Evolutionary conservation across 1,139 yeast species (phyloP).

Genomic region (Meyerozyma smithsonii): DNA sequence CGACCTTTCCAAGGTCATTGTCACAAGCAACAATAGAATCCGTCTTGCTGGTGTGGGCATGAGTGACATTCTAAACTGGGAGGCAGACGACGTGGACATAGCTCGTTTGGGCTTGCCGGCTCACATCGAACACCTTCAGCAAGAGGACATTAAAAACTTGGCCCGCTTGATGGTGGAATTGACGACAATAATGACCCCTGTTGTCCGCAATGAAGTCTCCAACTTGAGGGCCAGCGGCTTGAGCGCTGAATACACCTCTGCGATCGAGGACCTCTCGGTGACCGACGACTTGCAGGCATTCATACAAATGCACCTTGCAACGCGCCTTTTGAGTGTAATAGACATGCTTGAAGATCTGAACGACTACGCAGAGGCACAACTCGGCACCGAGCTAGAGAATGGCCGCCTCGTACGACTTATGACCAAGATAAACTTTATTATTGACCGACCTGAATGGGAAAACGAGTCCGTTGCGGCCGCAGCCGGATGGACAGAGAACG

Average conservation of each 20-base stretch:
- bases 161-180: constrained; percentile 59
- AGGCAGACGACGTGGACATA: constrained; percentile 25
- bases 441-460: constrained; percentile 64
- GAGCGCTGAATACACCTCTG: constrained; percentile 20
- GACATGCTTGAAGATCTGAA: constrained; percentile 53
- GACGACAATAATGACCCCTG: constrained; percentile 23
- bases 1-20: constrained; percentile 64
- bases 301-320: constrained; percentile 25
- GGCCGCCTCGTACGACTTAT: constrained; percentile 80
- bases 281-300: constrained; percentile 11
- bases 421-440: constrained; percentile 73
- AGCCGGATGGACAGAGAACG: constrained; percentile 62
- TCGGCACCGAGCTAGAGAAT: constrained; percentile 78
- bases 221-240: constrained; percentile 11
- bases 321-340: constrained; percentile 38
- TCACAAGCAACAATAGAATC: constrained; percentile 67
- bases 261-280: constrained; percentile 8
- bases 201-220: constrained; percentile 15
- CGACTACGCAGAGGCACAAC: constrained; percentile 64
- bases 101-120: constrained; percentile 14
- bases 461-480: constrained; percentile 16
- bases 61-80: constrained; percentile 56
- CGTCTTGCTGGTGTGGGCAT: constrained; percentile 71
- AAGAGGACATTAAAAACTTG: constrained; percentile 49
- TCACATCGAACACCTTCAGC: constrained; percentile 30